Conservation (phyloP, 495 filamentous ascomycete genomes). For the Lasiosphaeria hispida region DNA sequence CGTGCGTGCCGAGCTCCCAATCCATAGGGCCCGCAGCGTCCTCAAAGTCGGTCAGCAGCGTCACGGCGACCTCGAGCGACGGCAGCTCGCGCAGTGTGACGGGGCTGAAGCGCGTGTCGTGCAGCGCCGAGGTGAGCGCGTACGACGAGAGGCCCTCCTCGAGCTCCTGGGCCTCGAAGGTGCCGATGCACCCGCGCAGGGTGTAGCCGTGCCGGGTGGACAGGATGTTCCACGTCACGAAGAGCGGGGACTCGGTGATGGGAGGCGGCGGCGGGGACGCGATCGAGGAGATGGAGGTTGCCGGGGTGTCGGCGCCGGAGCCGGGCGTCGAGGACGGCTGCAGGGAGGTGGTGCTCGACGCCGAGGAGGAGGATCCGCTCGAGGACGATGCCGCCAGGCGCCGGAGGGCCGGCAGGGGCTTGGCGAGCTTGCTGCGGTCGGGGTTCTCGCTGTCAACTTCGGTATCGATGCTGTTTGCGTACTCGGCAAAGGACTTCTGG, state of each 20-base stretch:
- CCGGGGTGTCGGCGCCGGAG: conserved; percentile 29
- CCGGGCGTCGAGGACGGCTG: conserved; percentile 21
- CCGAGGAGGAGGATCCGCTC: conserved; percentile 19
- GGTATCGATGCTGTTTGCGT: conserved; percentile 34
- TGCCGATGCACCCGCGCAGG: conserved; percentile 94
- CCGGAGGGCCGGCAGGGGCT: conserved; percentile 38
- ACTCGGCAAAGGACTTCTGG: conserved; percentile 68
- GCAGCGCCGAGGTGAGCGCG: conserved; percentile 83
- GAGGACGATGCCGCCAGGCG: conserved; percentile 34
- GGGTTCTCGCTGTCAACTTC: conserved; percentile 13
- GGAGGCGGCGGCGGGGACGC: conserved; percentile 8
- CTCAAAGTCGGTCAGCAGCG: conserved; percentile 75
- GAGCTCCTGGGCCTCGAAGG: conserved; percentile 79
- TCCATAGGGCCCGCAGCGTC: conserved; percentile 69
- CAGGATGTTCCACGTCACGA: conserved; percentile 91
- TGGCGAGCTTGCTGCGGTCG: conserved; percentile 31
- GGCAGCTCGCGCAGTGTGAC: conserved; percentile 67
- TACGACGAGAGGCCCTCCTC: conserved; percentile 71
- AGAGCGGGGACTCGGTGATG: conserved; percentile 63
- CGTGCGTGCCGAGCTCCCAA: conserved; percentile 84
- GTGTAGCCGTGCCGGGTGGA: conserved; percentile 54
- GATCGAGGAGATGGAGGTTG: conserved; percentile 36
- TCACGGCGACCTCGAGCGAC: conserved; percentile 65
- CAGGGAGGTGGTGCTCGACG: conserved; percentile 27
- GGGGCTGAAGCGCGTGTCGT: conserved; percentile 81